Conservation (phyloP, 2,329 filamentous ascomycete species). For the Pseudocercospora cruenta region DNA sequence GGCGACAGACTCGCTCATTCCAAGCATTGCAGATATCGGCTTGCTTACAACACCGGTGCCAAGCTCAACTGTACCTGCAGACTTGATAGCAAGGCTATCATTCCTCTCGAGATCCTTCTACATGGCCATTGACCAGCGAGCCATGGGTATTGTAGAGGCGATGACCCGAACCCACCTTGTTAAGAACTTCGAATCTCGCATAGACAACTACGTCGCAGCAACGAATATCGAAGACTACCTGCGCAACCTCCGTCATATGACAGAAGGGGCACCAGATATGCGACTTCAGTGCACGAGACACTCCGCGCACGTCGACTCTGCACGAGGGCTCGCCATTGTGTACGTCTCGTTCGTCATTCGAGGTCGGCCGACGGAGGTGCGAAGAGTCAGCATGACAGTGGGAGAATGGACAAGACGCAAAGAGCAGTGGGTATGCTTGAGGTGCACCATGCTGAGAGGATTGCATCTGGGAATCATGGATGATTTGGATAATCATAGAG, state of each 20-base stretch:
- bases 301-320: not conserved
- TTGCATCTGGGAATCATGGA: constrained; percentile 1
- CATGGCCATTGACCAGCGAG: not conserved
- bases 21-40: not conserved
- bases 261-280: not conserved
- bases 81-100: not conserved
- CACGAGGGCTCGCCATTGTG: not conserved
- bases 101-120: not conserved
- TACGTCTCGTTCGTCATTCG: not conserved
- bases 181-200: not conserved
- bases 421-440: constrained; percentile 1
- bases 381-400: constrained; percentile 3
- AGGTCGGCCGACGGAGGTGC: not conserved
- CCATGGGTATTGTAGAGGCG: not conserved
- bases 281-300: not conserved
- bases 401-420: constrained; percentile 1
- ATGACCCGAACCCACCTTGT: not conserved
- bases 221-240: not conserved
- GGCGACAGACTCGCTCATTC: not conserved
- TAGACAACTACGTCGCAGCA: not conserved
- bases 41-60: not conserved
- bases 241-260: not conserved
- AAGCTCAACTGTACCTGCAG: not conserved
- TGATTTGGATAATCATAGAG: not conserved
- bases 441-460: constrained; percentile 1